Base-by-base conservation (phyloP, 192 early-diverging fungal species). In the Podila minutissima region DNA sequence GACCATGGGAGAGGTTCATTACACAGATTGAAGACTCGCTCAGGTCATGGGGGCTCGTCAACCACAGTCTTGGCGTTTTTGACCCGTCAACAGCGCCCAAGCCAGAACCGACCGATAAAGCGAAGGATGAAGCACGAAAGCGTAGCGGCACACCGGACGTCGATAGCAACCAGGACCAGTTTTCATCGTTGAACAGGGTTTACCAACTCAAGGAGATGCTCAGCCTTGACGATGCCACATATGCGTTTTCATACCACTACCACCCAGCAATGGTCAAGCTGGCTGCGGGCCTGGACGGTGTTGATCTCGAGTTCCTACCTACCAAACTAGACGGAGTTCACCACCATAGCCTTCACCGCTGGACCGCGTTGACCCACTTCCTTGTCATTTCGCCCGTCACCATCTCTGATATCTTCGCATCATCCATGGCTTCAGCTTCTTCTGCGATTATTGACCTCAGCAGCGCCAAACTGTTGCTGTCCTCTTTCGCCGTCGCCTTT, bases 1-100 rank as follows among this genome's bases (percentile, higher is more conserved):
- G 91, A n/a, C 83, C 86, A 53, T 92, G 90, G 86, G 93, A 94
- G 61, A 83, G 88, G 35, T 88, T 92, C 61, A 83, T 90, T 12
- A 89, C 89, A n/a, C 75, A 86, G 6, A 85, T 94, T 55, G 93
- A 94, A 77, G 84, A 87, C 69, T 82, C 84, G 57, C 75, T 94
- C 15, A 73, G 69, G 41, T 65, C 73, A 33, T 92, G 91, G 91
- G 85, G 83, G 15, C 66, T 94, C 15, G 86, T 83, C 60, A 82
- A 91, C 60, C 85, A 82, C 7, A 64, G 72, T 2, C 62, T 71
- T 46, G 89, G 90, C 41, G 77, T 83, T n/a, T 88, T 89, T 59
- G 86, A 74, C 83, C 62, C 70, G 8, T 29, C 65, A n/a, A 26
- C 49, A 17, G 37, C 69, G 8, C 32, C 57, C 1, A 24, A 57